Base-by-base conservation (phyloP, 495 filamentous ascomycete genomes). In the Xylaria palmicola region DNA sequence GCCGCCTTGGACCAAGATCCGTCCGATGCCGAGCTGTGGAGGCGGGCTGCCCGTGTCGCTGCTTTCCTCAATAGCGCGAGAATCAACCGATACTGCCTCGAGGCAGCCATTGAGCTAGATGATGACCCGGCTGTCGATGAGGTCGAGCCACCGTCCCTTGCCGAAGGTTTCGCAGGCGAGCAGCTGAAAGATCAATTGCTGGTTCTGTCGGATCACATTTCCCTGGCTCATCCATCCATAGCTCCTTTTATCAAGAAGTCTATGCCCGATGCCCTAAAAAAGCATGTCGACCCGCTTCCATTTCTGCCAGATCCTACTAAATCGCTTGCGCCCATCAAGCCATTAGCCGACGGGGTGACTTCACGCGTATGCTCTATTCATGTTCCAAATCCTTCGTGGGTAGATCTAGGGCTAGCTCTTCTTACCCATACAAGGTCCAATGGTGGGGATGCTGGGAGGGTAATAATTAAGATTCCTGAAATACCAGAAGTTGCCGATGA, bases 11-110 rank as follows among this genome's bases (percentile, higher is more conserved):
- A 93, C 63, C 88, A 89, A 41, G 94, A 98, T 69, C 91, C 96
- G 39, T 89, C 92, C 2, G 95, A 98, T 72, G 80, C 94, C 30
- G 93, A 96, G 65, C 80, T 98, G n/a, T 98, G 94, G 94, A 82
- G 94, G 61, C 85, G 90, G 57, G 84, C 90, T 24, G 89, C 94
- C 6, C 85, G 90, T 29, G 81, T 98, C 19, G 88, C 86, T 9
- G 82, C 85, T 29, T 84, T 91, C 57, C 74, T 97, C 13, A 84
- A 86, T 34, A 97, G 92, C 62, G 76, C 83, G 34, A 83, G 93
- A 6, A 81, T 96, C 29, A 86, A 83, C 36, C 85, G 95, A 34
- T 98, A 91, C 68, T 94, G 95, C 64, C 77, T 98, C 17, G 94
- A 99, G 71, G 90, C 93, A 56, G 91, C 94, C 7, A 80, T 97